Evolutionary conservation across 78 protist genomes (phyloP).

Genomic region (Isochrysis galbana): DNA sequence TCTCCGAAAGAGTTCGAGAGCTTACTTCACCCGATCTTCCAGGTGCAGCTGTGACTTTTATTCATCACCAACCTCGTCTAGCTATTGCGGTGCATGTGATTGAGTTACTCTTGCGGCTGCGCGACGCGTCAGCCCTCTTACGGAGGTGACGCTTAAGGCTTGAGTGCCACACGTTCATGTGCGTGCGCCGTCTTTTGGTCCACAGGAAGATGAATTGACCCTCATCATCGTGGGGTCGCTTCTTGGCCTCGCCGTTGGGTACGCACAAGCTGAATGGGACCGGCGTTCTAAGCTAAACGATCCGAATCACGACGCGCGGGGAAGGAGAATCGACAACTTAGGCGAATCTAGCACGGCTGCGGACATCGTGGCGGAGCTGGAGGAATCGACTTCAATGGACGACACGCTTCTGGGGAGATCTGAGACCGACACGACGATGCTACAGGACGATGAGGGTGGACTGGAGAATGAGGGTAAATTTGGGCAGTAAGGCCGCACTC

Average conservation of each 20-base stretch:
- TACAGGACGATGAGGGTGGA: too few species aligned
- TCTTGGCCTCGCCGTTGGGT: slow-evolving; percentile 32
- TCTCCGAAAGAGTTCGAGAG: slow-evolving; percentile 28
- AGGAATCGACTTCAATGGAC: too few species aligned
- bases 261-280: neutral
- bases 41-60: neutral
- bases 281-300: neutral
- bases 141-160: too few species aligned
- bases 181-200: neutral
- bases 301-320: neutral
- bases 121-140: too few species aligned
- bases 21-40: slow-evolving; percentile 38
- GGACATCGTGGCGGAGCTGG: neutral
- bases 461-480: too few species aligned
- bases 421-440: too few species aligned
- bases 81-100: neutral
- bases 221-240: slow-evolving; percentile 32
- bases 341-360: neutral
- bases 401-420: too few species aligned
- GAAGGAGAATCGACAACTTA: neutral
- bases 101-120: neutral
- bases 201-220: slow-evolving; percentile 47
- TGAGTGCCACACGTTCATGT: neutral
- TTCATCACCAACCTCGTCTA: neutral
- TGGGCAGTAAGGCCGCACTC: too few species aligned